Base-by-base conservation (phyloP, 225 moss, liverwort and hornwort genomes). In the Anthoceros angustus region DNA sequence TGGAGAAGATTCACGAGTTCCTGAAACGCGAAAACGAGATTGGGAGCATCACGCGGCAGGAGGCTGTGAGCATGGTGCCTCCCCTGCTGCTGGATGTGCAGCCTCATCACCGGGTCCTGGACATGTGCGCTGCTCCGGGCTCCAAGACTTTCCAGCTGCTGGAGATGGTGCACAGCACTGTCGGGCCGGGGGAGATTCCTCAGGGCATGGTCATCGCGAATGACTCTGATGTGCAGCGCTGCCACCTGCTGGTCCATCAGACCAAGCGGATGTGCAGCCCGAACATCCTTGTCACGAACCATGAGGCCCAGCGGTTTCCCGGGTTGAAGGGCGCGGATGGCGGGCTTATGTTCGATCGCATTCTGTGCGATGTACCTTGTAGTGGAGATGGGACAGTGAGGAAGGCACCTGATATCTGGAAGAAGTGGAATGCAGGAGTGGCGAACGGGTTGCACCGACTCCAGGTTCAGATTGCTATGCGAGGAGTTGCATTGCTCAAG, bases 251-350 rank as follows among this genome's bases (percentile, higher is more conserved):
- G 69, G 89, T 93, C 41, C 92, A 93, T 71, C 92, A 93, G 69
- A 93, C 92, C 24, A 93, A 84, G 67, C 86, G 92, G 69, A 93
- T 93, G 92, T 93, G 92, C 78, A 93, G 92, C 71, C 89, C 92
- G 60, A 89, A 93, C 61, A 89, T 93, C 64, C 49, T 93, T 71
- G 92, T 93, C 64, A 93, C 85, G 45, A 93, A 93, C 70, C 89
- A 93, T 73, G 92, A 93, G 76, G 89, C 85, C 61, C 92, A 93
- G 70, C 92, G 85, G 70, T 89, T 93, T 60, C 92, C 92, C 63
- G 86, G 87, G 63, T 71, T 93, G 68, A 76, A 78, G 68, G 81
- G 77, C 42, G 70, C 69, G 69, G 80, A 74, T 23, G 69, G 63
- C 64, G 82, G 85, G 43, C 63, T 87, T 3, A 67, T 80, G 62